Conservation (phyloP, 345 rosid genomes). For the Arabidopsis suecica region DNA sequence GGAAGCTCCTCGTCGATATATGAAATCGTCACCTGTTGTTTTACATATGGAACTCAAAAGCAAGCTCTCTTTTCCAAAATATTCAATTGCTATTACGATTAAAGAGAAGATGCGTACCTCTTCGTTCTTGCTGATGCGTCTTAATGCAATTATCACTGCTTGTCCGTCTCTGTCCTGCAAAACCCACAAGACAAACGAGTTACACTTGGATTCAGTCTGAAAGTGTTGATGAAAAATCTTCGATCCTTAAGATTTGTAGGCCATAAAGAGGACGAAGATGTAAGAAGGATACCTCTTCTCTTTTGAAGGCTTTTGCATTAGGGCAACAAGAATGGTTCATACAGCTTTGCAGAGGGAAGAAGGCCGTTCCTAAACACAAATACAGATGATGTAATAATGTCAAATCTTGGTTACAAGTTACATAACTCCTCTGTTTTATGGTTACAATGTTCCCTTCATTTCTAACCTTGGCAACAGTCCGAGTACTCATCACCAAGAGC, state of each 20-base stretch:
- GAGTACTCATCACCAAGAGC: slow-evolving; percentile 86
- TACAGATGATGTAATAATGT: slow-evolving; percentile 2
- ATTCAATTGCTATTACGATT: neutral
- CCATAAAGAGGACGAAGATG: slow-evolving; percentile 2
- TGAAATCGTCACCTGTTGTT: slow-evolving; percentile 70
- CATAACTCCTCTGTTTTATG: neutral
- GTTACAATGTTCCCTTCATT: neutral
- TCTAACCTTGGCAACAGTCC: slow-evolving; percentile 76
- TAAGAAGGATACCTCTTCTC: slow-evolving; percentile 71
- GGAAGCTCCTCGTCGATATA: slow-evolving; percentile 86
- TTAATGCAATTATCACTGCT: slow-evolving; percentile 70
- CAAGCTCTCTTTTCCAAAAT: neutral
- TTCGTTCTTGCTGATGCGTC: slow-evolving; percentile 67
- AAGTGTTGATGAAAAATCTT: slow-evolving; percentile 12
- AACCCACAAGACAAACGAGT: neutral
- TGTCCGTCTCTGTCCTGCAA: slow-evolving; percentile 88
- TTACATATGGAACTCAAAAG: slow-evolving; percentile 5
- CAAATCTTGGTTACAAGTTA: slow-evolving; percentile 11
- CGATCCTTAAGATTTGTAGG: neutral
- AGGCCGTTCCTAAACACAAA: slow-evolving; percentile 74
- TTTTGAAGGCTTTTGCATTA: slow-evolving; percentile 90
- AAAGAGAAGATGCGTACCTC: slow-evolving; percentile 57
- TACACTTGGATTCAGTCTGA: slow-evolving; percentile 1
- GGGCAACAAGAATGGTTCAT: slow-evolving; percentile 95
- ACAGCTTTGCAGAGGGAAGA: slow-evolving; percentile 93